A percentile compares a stretch with the other conserved stretches of the same genome.
Conservation (phyloP, 176 grass and related monocot genomes). For the Avena atlantica region DNA sequence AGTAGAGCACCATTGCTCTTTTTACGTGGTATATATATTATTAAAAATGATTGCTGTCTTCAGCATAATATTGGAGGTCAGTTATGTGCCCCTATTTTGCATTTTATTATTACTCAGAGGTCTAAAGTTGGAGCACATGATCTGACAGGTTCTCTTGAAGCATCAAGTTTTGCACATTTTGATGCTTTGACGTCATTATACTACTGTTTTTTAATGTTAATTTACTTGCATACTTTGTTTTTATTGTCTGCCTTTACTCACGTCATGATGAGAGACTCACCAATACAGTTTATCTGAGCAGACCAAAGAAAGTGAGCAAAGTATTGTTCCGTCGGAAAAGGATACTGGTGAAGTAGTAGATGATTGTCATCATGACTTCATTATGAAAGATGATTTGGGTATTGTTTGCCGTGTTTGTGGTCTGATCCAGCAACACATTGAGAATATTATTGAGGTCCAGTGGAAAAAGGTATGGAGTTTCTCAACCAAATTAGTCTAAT, state of each 20-base stretch:
- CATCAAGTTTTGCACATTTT: too few relatives aligned
- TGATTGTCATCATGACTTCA: slow-evolving; percentile 59
- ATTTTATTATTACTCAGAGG: too few relatives aligned
- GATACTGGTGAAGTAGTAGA: slow-evolving; percentile 41
- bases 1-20: background rate
- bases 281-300: slow-evolving; percentile 42
- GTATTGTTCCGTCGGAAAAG: slow-evolving; percentile 33
- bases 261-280: background rate
- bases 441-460: slow-evolving; percentile 60
- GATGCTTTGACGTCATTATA: background rate
- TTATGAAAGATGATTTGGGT: slow-evolving; percentile 70
- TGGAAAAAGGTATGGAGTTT: slow-evolving; percentile 69
- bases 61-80: too few relatives aligned
- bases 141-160: too few relatives aligned
- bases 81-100: too few relatives aligned
- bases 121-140: too few relatives aligned
- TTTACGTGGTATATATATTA: too few relatives aligned
- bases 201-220: background rate
- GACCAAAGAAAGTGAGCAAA: slow-evolving; percentile 38
- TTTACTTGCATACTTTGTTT: background rate
- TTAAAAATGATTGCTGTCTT: too few relatives aligned
- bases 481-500: slow-evolving; percentile 29
- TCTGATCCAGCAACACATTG: slow-evolving; percentile 69
- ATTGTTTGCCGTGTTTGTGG: slow-evolving; percentile 82
- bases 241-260: slow-evolving; percentile 1